Evolutionary conservation across 129 eudicot genomes (phyloP).

Genomic region (Daucus carota): DH1_v3.0 NC_030387.2:13734501-13735000

Average conservation of each 20-base stretch:
- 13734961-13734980: constrained; percentile 56
- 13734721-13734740: neutral
- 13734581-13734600: neutral
- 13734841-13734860: neutral
- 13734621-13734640: neutral
- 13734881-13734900: neutral
- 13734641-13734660: neutral
- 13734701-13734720: neutral
- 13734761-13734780: neutral
- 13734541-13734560: neutral
- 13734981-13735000: constrained; percentile 69
- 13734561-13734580: neutral
- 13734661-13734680: neutral
- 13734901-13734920: constrained; percentile 41
- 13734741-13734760: neutral
- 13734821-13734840: neutral
- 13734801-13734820: neutral
- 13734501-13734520: neutral
- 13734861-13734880: neutral
- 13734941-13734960: constrained; percentile 54
- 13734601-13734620: neutral
- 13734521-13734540: neutral
- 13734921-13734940: constrained; percentile 71
- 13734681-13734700: neutral
- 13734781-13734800: neutral